Evolutionary conservation across 2,329 filamentous ascomycete genomes (phyloP), one percentile per base, ranked within the genome.

Genomic region (Chaetothyriales sp.): DNA sequence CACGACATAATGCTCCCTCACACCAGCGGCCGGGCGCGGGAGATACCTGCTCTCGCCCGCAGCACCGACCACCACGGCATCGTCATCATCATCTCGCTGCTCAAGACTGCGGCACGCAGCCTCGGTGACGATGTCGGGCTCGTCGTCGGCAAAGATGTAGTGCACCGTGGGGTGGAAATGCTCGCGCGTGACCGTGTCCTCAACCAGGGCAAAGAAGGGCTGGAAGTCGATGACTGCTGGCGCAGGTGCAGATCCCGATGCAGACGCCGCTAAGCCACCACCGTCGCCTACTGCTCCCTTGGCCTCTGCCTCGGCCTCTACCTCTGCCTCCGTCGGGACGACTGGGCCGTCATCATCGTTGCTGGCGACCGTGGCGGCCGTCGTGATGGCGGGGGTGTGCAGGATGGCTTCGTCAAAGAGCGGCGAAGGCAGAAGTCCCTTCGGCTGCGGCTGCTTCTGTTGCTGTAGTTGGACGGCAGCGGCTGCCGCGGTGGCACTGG

Each of bases 71-170:
- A 4, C 51, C 58, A 62, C 57, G 57, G 64, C 47, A 51, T 48
- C 53, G 13, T 61, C 56, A 28, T 59, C 58, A 2, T 43, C 47
- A 25, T 46, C 47, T 22, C 54, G 46, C 18, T 52, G 49, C 65
- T 78, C 67, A 67, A 82, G 65, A 18, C 74, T 73, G 33, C 74
- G 72, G 54, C 82, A 67, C 4, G 77, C 76, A 1, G 85, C 82
- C 40, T 80, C 76, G 1, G 85, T 85, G 40, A 94, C 73, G 45
- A 85, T 72, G 46, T 89, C 85, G 1, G 82, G 78, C 64, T 95
- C 89, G 68, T 97, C 92, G 67, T 97, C 89, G 60, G 80, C 80
- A 71, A 98, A 97, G 63, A 97, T 78, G 70, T 97, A 97, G 70
- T 90, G 88, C 1, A 95, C 81, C 50, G 80, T 81, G 1, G 90